phyloP scores from a whole-genome alignment of 495 filamentous ascomycete genomes.

The Talaromyces thailandensis region DNA sequence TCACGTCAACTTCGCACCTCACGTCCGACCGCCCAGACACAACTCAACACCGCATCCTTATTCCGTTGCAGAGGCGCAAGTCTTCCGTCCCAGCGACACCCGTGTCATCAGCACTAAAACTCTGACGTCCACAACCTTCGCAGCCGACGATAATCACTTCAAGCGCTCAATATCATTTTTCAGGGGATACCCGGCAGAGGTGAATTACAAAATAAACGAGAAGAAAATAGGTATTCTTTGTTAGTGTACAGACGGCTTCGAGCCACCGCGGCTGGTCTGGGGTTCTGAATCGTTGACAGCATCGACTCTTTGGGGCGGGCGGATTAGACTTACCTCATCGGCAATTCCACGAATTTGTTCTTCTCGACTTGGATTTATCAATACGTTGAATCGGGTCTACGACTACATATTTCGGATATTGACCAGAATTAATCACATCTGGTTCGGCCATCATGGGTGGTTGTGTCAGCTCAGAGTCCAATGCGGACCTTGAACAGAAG shows the following conservation, averaged over 20 bases:
- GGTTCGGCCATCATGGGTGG: slow-evolving; percentile 63
- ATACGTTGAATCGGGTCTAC: neutral
- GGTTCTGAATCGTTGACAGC: neutral
- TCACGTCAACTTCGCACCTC: neutral
- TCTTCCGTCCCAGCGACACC: neutral
- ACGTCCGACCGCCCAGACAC: neutral
- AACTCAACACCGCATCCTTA: neutral
- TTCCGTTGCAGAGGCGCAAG: neutral
- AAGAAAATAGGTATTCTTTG: neutral
- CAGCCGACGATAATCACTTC: neutral
- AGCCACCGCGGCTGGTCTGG: neutral
- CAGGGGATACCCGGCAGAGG: neutral
- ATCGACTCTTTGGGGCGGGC: neutral
- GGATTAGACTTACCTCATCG: neutral
- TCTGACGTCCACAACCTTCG: neutral
- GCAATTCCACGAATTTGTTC: neutral
- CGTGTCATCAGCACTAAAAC: neutral
- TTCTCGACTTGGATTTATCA: neutral
- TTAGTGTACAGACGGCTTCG: neutral
- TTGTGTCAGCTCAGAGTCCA: slow-evolving; percentile 72
- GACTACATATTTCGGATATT: neutral
- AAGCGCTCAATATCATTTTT: neutral
- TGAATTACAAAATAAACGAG: neutral
- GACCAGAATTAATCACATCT: neutral
- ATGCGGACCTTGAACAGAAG: slow-evolving; percentile 80